Conservation (phyloP, 2,329 filamentous ascomycete species). For the Beauveria asiatica region DNA sequence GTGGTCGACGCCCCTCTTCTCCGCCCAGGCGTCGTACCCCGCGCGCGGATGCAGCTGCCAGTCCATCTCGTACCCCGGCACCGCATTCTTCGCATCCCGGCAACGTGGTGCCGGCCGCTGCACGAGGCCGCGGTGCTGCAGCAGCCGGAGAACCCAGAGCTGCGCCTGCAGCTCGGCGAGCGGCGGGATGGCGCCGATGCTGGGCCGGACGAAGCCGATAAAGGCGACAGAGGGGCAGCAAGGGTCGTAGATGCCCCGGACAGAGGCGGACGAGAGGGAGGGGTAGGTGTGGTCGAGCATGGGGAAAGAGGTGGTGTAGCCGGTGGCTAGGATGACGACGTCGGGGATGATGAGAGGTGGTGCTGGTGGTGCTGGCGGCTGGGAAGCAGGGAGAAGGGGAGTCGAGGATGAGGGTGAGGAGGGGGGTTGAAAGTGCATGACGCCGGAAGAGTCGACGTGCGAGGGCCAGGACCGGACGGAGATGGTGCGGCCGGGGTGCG, state of each 20-base stretch:
- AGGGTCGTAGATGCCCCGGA: slow-evolving; percentile 43
- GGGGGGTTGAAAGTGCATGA: slow-evolving; percentile 23
- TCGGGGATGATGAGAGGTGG: slow-evolving; percentile 23
- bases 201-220: slow-evolving; percentile 39
- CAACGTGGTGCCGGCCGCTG: slow-evolving; percentile 6
- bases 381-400: no score
- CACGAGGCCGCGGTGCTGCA: slow-evolving; percentile 23
- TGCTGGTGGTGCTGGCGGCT: slow-evolving; percentile 9
- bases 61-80: slow-evolving; percentile 29
- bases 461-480: slow-evolving; percentile 36
- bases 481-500: slow-evolving; percentile 31
- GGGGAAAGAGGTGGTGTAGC: slow-evolving; percentile 33
- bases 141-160: slow-evolving; percentile 35
- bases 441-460: slow-evolving; percentile 27
- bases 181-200: slow-evolving; percentile 39
- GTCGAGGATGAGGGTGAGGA: no score
- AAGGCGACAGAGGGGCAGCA: slow-evolving; percentile 32
- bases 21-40: slow-evolving; percentile 25
- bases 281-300: slow-evolving; percentile 34
- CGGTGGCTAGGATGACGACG: slow-evolving; percentile 38
- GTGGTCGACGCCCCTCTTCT: slow-evolving; percentile 37
- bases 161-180: slow-evolving; percentile 41
- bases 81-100: slow-evolving; percentile 11
- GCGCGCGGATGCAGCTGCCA: slow-evolving; percentile 30
- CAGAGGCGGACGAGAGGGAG: slow-evolving; percentile 36